Percentiles rank a stretch among this genome's conserved stretches.
Evolutionary conservation across 1,139 yeast genomes (phyloP).

Genomic region (Yamadazyma dendronema): DNA sequence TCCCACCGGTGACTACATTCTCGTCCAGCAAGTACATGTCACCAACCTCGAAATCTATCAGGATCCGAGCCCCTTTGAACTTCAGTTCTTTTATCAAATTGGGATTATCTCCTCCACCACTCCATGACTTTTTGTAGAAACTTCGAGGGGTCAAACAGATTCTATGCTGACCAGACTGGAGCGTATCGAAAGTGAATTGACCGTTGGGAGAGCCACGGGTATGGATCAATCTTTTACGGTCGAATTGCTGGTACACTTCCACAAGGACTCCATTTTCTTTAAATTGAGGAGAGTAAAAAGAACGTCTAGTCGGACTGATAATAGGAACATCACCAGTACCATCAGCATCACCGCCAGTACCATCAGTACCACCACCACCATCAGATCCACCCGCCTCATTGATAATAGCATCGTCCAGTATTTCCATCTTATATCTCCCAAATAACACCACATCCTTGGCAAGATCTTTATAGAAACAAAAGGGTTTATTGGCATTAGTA

Average conservation of each 20-base stretch:
- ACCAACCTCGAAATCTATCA: slow-evolving; percentile 54
- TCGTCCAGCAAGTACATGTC: slow-evolving; percentile 48
- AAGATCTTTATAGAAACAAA: slow-evolving; percentile 67
- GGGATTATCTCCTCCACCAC: slow-evolving; percentile 14
- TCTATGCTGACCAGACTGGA: slow-evolving; percentile 71
- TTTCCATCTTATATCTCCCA: slow-evolving; percentile 59
- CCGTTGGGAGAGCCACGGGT: slow-evolving; percentile 61
- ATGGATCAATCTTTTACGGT: slow-evolving; percentile 64
- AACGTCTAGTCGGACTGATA: no score
- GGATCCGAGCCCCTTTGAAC: slow-evolving; percentile 51
- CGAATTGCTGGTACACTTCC: slow-evolving; percentile 58
- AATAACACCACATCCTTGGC: slow-evolving; percentile 57
- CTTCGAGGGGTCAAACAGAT: slow-evolving; percentile 68
- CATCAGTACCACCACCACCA: no score
- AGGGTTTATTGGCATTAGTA: slow-evolving; percentile 54
- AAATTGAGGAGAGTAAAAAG: slow-evolving; percentile 41
- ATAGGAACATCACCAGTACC: no score
- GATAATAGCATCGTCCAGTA: slow-evolving; percentile 43
- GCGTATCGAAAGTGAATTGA: slow-evolving; percentile 66
- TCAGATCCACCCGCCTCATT: no score
- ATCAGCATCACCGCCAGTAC: no score
- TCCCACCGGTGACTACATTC: slow-evolving; percentile 42
- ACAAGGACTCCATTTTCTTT: slow-evolving; percentile 30
- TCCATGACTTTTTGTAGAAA: slow-evolving; percentile 26
- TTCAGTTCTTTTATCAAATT: slow-evolving; percentile 32